Base-by-base conservation (phyloP, 352 stramenopile genomes). In the Phytophthora fragariae region DNA sequence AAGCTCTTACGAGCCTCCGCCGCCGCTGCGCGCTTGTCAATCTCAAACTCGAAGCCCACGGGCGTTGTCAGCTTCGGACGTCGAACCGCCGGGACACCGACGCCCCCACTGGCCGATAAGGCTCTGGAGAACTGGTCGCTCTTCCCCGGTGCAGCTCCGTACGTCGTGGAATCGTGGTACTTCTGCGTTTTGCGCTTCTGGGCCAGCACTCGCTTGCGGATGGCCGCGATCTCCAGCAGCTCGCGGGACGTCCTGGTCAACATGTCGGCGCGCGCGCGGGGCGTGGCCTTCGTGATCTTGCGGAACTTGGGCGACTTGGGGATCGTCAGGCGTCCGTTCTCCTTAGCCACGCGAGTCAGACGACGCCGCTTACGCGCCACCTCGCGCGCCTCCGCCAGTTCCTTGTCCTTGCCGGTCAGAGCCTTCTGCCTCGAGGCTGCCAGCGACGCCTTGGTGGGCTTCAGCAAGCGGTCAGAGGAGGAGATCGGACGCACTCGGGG, bases 161-260 rank as follows among this genome's bases (percentile, higher is more conserved):
- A 72, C 50, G 85, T 92, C 39, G 79, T 94, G 7, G 73, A 68
- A 29, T 94, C 75, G 57, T 92, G 87, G 53, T 94, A 94, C 46
- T 84, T 82, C 44, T 84, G 76, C 58, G 85, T 90, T 56, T 88
- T 89, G 31, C 77, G 81, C 31, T 86, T 86, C 71, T 82, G 86
- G 21, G 77, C 73, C 24, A 76, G 62, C 2, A 94, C 76, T 53
- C 85, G 84, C 57, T 88, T 86, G 65, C 80, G 79, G 57, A 94
- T 83, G 41, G 87, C 85, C 5, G 80, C 81, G 61, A 94, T 94
- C 75, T 94, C 87, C 62, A 85, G 73, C 50, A 94, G 49, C 64
- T 94, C 87, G 53, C 85, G 82, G n/a, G 87, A 92, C 57, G 87
- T 94, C 59, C 75, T 76, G 24, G 85, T 94, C 31, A 94, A 72